Conservation (phyloP, 805 yeast species). For the Hanseniaspora hatyaiensis region DNA sequence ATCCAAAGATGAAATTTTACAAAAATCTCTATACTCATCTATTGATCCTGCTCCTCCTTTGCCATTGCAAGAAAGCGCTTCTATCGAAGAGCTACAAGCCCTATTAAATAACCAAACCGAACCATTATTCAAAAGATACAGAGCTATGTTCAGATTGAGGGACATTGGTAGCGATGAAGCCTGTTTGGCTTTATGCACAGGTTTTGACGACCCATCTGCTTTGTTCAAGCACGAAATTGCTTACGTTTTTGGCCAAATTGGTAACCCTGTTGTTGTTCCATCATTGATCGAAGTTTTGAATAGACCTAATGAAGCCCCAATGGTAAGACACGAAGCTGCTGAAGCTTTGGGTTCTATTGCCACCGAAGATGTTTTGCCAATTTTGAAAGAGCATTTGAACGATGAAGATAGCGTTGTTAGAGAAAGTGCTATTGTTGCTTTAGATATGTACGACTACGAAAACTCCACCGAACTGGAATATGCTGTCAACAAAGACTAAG, state of each 20-base stretch:
- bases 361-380: conserved; percentile 86
- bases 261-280: conserved; percentile 87
- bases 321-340: conserved; percentile 99
- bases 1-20: conserved; percentile 56
- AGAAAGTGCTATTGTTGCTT: conserved; percentile 92
- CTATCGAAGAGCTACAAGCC: conserved; percentile 51
- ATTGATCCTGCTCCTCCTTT: conserved; percentile 98
- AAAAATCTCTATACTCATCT: conserved; percentile 66
- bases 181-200: conserved; percentile 78
- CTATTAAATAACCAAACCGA: conserved; percentile 63
- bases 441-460: conserved; percentile 96
- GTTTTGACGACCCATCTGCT: conserved; percentile 83
- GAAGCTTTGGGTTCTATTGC: conserved; percentile 97
- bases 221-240: conserved; percentile 96
- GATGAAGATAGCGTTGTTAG: conserved; percentile 86
- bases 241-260: conserved; percentile 93
- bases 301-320: conserved; percentile 74
- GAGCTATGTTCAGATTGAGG: conserved; percentile 96
- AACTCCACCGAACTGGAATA: conserved; percentile 73
- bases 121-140: conserved; percentile 84
- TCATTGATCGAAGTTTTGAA: conserved; percentile 70
- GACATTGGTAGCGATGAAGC: conserved; percentile 92
- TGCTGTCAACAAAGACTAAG: conserved; percentile 28
- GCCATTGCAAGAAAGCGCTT: conserved; percentile 48
- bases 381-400: conserved; percentile 61